Conservation (phyloP, 2,329 filamentous ascomycete genomes). For the Xylariaceae sp. region DNA sequence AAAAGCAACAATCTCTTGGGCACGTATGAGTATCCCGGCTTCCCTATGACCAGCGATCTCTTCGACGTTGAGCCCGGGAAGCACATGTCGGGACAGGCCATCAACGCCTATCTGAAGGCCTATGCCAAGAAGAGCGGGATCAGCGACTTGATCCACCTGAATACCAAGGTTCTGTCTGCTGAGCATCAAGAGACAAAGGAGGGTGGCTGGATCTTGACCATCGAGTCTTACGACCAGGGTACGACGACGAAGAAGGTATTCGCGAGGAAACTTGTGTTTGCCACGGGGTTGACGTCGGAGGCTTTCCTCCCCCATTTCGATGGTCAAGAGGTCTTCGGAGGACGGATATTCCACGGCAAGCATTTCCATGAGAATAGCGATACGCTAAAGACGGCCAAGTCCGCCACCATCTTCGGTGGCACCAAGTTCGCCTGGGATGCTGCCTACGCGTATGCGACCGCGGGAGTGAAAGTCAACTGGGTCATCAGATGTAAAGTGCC, state of each 20-base stretch:
- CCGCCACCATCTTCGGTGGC: conserved; percentile 52
- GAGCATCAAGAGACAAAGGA: conserved; percentile 41
- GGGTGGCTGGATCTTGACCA: conserved; percentile 33
- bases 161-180: conserved; percentile 46
- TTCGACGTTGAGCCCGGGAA: conserved; percentile 44
- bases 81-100: conserved; percentile 53
- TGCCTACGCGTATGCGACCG: conserved; percentile 51
- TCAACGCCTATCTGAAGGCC: conserved; percentile 53
- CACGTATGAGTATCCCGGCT: conserved; percentile 68
- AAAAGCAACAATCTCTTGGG: conserved; percentile 71
- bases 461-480: conserved; percentile 51
- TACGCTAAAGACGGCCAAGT: conserved; percentile 34
- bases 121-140: conserved; percentile 52
- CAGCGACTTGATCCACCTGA: conserved; percentile 42
- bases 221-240: conserved; percentile 3
- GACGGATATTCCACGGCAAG: conserved; percentile 53
- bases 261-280: conserved; percentile 51
- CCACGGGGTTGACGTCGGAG: conserved; percentile 55
- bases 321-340: conserved; percentile 45
- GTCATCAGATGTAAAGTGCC: conserved; percentile 42
- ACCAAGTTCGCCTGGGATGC: conserved; percentile 61
- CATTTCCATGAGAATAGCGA: conserved; percentile 40
- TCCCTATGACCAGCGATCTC: conserved; percentile 57
- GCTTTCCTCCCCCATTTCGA: conserved; percentile 49
- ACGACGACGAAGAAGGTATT: conserved; percentile 29